A percentile compares a stretch with the other conserved stretches of the same genome.
Conservation (phyloP, 2,329 filamentous ascomycete genomes). For the Biscogniauxia sp. region DNA sequence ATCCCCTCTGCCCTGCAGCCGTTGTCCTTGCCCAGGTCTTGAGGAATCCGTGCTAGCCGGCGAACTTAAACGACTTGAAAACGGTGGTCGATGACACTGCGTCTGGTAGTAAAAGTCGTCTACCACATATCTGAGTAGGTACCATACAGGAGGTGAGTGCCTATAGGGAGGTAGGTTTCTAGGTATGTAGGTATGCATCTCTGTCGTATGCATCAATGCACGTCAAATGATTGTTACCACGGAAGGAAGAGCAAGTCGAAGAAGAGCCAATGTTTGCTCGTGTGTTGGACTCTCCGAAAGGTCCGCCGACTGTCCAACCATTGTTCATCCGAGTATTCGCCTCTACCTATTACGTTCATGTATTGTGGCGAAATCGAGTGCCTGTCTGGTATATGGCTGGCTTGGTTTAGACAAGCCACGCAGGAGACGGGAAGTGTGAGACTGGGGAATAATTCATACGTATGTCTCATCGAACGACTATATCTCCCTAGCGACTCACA, state of each 20-base stretch:
- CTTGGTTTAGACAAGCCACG: background rate
- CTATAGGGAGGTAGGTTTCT: no score
- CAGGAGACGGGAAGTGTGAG: background rate
- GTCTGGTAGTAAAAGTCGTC: constrained; percentile 6
- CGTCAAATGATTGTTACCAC: constrained; percentile 27
- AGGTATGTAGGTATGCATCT: constrained; percentile 16
- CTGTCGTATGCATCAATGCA: constrained; percentile 29
- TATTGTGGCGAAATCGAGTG: background rate
- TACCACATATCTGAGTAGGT: no score
- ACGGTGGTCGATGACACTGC: constrained; percentile 24
- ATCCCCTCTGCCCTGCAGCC: background rate
- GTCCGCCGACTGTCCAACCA: background rate
- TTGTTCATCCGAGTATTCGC: background rate
- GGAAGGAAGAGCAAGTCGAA: background rate
- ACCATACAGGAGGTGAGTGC: no score
- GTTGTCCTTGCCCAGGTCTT: background rate
- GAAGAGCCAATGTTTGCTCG: constrained; percentile 1
- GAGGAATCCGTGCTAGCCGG: constrained; percentile 1
- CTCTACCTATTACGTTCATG: background rate
- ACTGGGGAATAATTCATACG: background rate
- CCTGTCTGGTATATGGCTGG: background rate
- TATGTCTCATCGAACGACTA: background rate
- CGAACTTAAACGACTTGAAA: constrained; percentile 7
- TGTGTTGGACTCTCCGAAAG: constrained; percentile 11
- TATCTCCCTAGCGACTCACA: no score